Evolutionary conservation across 78 protist species (phyloP), one percentile per base, ranked within the genome.

Genomic region (Chrysochromulina parva): DNA sequence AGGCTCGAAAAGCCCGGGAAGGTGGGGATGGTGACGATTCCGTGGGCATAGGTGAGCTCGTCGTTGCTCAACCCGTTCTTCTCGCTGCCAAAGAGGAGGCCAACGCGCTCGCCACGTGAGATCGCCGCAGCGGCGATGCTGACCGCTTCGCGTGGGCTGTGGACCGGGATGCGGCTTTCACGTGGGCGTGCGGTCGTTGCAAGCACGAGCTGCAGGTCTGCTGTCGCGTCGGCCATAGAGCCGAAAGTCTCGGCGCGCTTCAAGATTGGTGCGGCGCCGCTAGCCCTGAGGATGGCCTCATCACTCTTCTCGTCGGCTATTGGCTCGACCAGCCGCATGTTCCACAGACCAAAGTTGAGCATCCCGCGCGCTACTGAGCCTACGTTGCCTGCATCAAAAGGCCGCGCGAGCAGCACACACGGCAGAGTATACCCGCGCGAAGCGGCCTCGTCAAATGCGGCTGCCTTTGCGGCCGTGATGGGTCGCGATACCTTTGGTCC

Each of bases 181-280:
- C 84, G 84, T 19, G 54, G 14, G 24, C 84, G 53, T 57, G 84
- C 84, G 17, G 84, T 74, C 84, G 84, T 74, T 16, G 84, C 84
- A 57, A 50, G 58, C 38, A 74, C 84, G 13, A 50, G 57, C 26
- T 20, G 47, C 58, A 16, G 2, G 84, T 74, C 84, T 9, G 26
- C 58, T 16, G 24, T 10, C 57, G 84, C 84, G 19, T 47, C 84
- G 53, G 26, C 38, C 57, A 50, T 19, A n/a, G 19, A 3, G 57
- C 20, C 55, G 58, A 10, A 50, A 9, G 7, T 9, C 58, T 3
- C 14, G 14, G 57, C 55, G 28, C 14, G 3, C 3, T 50, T 14
- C 9, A 74, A 26, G 19, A 74, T 3, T 38, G 54, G 52, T 1
- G 52, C 20, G 13, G 84, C 84, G 57, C 84, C 84, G 38, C 38